A percentile compares a stretch with the other conserved stretches of the same genome.
These are phyloP conservation scores for Schizochytrium sp. DNA, from an alignment of 108 stramenopile species.

Conservation along the genomic window DNA sequence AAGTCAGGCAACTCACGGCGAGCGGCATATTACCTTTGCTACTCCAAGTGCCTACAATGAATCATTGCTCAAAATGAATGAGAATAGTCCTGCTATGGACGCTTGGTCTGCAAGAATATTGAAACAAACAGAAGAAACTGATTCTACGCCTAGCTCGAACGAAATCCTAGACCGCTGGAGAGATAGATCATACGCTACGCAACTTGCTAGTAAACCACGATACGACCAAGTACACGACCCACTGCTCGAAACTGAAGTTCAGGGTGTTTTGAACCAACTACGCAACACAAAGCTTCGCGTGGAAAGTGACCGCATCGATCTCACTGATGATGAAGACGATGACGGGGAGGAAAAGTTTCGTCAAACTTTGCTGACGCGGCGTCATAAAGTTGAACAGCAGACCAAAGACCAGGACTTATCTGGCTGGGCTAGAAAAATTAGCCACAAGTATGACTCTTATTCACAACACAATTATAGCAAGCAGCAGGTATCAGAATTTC, in stretches of 20 bases:
- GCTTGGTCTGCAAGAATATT: not conserved
- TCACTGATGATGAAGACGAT: not conserved
- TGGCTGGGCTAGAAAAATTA: not conserved
- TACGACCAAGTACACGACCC: not conserved
- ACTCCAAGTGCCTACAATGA: not conserved
- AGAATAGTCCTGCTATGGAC: not conserved
- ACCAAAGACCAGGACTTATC: not conserved
- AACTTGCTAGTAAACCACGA: not conserved
- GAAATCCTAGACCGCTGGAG: slow-evolving; percentile 5
- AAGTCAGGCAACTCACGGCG: not conserved
- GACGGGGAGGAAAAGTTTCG: not conserved
- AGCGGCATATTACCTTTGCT: too few relatives aligned
- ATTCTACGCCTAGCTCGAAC: not conserved
- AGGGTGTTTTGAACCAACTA: not conserved
- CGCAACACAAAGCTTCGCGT: not conserved
- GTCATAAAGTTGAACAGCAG: not conserved
- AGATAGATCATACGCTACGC: not conserved
- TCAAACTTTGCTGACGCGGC: not conserved
- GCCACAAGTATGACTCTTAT: not conserved
- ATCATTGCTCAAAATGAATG: not conserved
- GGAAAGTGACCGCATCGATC: not conserved
- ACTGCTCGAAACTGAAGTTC: not conserved
- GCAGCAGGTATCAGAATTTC: not conserved
- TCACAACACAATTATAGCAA: not conserved
- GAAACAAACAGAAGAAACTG: not conserved